Percentiles rank a stretch among this genome's conserved stretches.
phyloP scores from a whole-genome alignment of 768 basidiomycete genomes.

The Albatrellus ellisii region DNA sequence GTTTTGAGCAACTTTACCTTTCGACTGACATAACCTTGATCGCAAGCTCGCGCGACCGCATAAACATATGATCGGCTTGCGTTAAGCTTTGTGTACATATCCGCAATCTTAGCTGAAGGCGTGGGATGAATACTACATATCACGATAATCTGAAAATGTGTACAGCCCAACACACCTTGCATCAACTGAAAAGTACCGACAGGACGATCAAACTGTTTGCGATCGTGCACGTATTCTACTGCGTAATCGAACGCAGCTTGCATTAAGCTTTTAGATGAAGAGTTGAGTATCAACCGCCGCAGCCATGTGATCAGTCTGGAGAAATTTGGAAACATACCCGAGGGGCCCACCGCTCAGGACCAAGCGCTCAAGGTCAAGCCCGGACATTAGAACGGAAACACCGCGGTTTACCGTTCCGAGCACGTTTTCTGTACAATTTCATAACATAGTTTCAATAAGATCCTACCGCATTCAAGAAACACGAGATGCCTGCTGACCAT shows the following conservation, averaged over 20 bases:
- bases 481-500: constrained; percentile 35
- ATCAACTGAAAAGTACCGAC: constrained; percentile 91
- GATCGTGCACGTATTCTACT: constrained; percentile 82
- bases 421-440: constrained; percentile 49
- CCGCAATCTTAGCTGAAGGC: constrained; percentile 58
- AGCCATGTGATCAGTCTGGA: constrained; percentile 2
- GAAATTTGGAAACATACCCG: constrained; percentile 55
- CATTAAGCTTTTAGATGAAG: constrained; percentile 47
- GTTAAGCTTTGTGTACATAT: constrained; percentile 91
- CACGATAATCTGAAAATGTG: no score
- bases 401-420: constrained; percentile 73
- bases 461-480: neutral
- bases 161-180: constrained; percentile 52
- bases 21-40: constrained; percentile 64
- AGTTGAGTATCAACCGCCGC: neutral
- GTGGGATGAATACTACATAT: neutral
- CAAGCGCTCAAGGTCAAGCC: constrained; percentile 82
- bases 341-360: constrained; percentile 89
- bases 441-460: neutral
- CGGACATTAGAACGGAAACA: constrained; percentile 85
- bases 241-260: constrained; percentile 87
- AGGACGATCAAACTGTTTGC: constrained; percentile 81
- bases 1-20: constrained; percentile 52
- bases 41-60: constrained; percentile 83
- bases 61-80: constrained; percentile 88